These are phyloP conservation scores for Plectosphaerella cucumerina DNA, from an alignment of 2,329 filamentous ascomycete genomes.

Conservation along the genomic window DNA sequence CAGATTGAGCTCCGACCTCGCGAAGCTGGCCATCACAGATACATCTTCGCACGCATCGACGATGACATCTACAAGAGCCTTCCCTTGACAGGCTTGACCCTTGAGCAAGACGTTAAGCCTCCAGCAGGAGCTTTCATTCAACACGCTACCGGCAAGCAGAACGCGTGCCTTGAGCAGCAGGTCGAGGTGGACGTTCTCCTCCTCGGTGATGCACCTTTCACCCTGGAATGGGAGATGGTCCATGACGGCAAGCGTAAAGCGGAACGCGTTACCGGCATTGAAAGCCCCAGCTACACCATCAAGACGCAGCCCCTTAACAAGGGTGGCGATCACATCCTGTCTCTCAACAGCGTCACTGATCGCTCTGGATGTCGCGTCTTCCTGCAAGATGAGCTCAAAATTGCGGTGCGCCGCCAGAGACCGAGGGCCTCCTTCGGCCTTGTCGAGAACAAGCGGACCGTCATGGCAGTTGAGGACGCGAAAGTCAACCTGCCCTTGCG, in stretches of 20 bases:
- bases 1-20: constrained; percentile 81
- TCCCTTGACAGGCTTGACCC: constrained; percentile 54
- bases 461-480: constrained; percentile 73
- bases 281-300: constrained; percentile 62
- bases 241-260: constrained; percentile 82
- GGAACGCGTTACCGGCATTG: constrained; percentile 60
- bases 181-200: constrained; percentile 72
- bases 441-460: constrained; percentile 72
- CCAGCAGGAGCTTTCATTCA: constrained; percentile 76
- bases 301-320: constrained; percentile 68
- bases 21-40: constrained; percentile 80
- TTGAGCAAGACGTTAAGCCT: constrained; percentile 91
- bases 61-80: constrained; percentile 76
- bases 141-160: constrained; percentile 47
- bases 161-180: constrained; percentile 78
- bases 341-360: constrained; percentile 82
- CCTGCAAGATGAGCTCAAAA: constrained; percentile 78
- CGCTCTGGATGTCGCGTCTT: constrained; percentile 81
- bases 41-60: constrained; percentile 75
- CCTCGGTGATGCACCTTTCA: constrained; percentile 81
- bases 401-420: constrained; percentile 82
- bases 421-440: constrained; percentile 83
- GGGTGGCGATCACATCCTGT: constrained; percentile 86
- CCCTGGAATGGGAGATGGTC: constrained; percentile 85
- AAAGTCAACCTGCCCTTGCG: constrained; percentile 73